Evolutionary conservation across 108 stramenopile species (phyloP).

Genomic region (Cyclotella sp.): DNA sequence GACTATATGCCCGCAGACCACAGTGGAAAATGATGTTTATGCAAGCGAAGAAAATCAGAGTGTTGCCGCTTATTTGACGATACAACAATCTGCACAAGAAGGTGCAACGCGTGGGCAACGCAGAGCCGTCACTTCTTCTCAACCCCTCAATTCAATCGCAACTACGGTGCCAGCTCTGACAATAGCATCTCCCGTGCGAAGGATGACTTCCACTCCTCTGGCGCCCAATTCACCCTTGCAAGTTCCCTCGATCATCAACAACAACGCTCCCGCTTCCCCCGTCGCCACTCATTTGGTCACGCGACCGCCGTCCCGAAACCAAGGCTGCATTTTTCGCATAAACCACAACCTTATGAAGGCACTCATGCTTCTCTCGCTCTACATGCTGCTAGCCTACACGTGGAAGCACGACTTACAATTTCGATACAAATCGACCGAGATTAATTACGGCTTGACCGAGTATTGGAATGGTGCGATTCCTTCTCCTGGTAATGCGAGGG

Average conservation of each 20-base stretch:
- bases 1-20: not conserved
- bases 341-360: constrained; percentile 23
- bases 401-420: constrained; percentile 32
- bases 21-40: not conserved
- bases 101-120: not conserved
- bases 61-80: not conserved
- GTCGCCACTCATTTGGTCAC: not conserved
- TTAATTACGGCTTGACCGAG: constrained; percentile 40
- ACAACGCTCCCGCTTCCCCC: not conserved
- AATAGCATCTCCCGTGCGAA: constrained; percentile 5
- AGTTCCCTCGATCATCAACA: not conserved
- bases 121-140: not conserved
- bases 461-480: constrained; percentile 42
- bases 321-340: constrained; percentile 15
- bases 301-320: not conserved
- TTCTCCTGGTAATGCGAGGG: constrained; percentile 3
- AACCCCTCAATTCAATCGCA: too few relatives aligned
- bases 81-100: not conserved
- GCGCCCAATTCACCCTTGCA: not conserved
- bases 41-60: not conserved
- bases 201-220: not conserved
- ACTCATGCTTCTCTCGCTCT: constrained; percentile 40
- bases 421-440: constrained; percentile 32
- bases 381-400: constrained; percentile 40
- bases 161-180: not conserved